phyloP scores from a whole-genome alignment of 805 yeast genomes.

The Ogataea naganishii region DNA sequence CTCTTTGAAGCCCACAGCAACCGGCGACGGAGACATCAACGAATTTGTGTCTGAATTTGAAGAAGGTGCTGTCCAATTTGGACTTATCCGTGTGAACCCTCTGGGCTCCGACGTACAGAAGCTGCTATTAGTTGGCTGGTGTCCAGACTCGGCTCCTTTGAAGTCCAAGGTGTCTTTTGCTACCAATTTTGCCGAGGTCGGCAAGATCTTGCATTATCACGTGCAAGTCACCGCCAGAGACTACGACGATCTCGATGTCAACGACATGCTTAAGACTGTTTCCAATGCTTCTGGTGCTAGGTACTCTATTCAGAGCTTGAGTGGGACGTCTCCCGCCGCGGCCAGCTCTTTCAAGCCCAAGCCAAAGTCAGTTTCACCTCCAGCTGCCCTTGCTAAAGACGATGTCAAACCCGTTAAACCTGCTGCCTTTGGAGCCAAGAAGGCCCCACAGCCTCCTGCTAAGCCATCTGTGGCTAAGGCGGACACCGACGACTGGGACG shows the following conservation, averaged over 20 bases:
- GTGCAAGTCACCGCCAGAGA: constrained; percentile 97
- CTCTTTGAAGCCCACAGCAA: constrained; percentile 34
- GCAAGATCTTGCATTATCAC: constrained; percentile 77
- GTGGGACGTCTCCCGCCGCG: constrained; percentile 10
- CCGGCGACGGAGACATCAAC: constrained; percentile 58
- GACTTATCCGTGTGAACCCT: constrained; percentile 78
- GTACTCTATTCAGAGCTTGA: constrained; percentile 53
- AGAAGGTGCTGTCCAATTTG: constrained; percentile 86
- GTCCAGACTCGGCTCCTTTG: constrained; percentile 91
- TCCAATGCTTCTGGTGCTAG: constrained; percentile 95
- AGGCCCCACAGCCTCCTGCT: constrained; percentile 8
- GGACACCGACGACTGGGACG: constrained; percentile 66
- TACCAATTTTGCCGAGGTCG: constrained; percentile 66
- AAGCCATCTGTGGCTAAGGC: constrained; percentile 6
- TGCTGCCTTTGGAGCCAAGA: constrained; percentile 20
- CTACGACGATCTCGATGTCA: constrained; percentile 76
- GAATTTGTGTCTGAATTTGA: constrained; percentile 78
- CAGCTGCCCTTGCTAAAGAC: constrained; percentile 21
- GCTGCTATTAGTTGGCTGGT: constrained; percentile 85
- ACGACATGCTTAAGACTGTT: constrained; percentile 65
- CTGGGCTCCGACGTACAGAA: constrained; percentile 89
- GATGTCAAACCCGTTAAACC: constrained; percentile 9
- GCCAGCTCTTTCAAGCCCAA: constrained; percentile 19
- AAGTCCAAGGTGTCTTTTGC: constrained; percentile 72
- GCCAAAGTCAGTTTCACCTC: constrained; percentile 30